phyloP scores from a whole-genome alignment of 148 eudicot genomes.

The Spergularia bocconei region DNA sequence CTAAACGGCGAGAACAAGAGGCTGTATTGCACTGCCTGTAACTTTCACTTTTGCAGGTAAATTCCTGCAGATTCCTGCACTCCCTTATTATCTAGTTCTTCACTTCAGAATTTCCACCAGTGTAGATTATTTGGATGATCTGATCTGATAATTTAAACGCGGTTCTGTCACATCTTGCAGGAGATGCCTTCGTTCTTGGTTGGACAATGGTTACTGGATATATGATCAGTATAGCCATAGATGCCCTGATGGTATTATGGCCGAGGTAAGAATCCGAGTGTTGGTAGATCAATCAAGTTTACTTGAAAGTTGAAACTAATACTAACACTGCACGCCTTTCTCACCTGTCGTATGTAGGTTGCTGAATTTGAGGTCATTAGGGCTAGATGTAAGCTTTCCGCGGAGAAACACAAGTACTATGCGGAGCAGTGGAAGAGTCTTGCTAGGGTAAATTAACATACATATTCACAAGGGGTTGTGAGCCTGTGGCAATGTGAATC shows the following conservation, averaged over 20 bases:
- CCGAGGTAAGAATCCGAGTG: background rate
- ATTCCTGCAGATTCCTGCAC: background rate
- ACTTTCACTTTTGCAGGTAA: constrained; percentile 26
- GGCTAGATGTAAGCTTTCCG: too few relatives aligned
- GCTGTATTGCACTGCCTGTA: constrained; percentile 13
- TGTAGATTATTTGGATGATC: background rate
- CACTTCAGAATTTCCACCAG: too few relatives aligned
- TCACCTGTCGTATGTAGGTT: constrained; percentile 3
- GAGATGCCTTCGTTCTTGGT: constrained; percentile 19
- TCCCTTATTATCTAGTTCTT: too few relatives aligned
- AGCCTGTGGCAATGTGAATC: too few relatives aligned
- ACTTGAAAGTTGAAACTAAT: background rate
- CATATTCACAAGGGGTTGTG: background rate
- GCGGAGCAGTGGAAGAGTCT: background rate
- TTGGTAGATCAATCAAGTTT: background rate
- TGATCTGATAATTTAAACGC: background rate
- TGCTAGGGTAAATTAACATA: constrained; percentile 16
- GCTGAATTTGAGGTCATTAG: background rate
- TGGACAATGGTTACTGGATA: background rate
- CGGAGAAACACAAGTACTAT: background rate
- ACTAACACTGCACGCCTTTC: background rate
- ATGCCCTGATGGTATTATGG: constrained; percentile 7
- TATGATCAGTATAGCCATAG: constrained; percentile 11
- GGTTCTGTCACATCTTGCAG: constrained; percentile 15
- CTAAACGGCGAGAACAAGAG: background rate